Percentiles rank a stretch among this genome's conserved stretches.
Conservation (phyloP, 1,139 yeast species). For the Protomyces inundatus region DNA sequence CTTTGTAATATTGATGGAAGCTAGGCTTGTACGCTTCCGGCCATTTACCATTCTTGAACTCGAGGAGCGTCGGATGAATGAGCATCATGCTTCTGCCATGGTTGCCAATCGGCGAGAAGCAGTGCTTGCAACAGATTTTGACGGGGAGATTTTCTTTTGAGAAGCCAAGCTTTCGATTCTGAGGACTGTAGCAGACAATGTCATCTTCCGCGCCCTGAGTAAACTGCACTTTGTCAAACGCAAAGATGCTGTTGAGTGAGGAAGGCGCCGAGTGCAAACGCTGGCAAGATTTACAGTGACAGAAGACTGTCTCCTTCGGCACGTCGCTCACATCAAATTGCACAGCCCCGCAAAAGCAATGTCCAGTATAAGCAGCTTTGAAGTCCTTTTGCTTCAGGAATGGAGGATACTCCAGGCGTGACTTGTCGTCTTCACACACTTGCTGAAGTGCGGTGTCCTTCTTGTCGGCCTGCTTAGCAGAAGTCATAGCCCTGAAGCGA, state of each 20-base stretch:
- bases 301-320: constrained; percentile 3
- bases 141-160: neutral
- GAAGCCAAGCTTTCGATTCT: constrained; percentile 11
- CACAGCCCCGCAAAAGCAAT: constrained; percentile 19
- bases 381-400: constrained; percentile 2
- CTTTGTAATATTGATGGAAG: constrained; percentile 21
- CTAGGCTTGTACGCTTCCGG: constrained; percentile 16
- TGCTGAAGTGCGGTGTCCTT: neutral
- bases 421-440: neutral
- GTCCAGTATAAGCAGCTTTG: constrained; percentile 4
- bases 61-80: neutral
- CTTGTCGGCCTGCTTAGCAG: neutral
- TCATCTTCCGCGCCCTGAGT: constrained; percentile 3
- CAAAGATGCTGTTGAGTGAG: constrained; percentile 11
- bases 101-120: constrained; percentile 15
- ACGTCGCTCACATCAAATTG: constrained; percentile 4
- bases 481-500: neutral
- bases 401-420: constrained; percentile 8
- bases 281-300: constrained; percentile 24
- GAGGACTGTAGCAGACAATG: constrained; percentile 19
- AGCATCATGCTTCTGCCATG: constrained; percentile 25
- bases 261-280: constrained; percentile 21
- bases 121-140: constrained; percentile 8
- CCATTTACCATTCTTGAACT: constrained; percentile 3
- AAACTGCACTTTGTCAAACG: constrained; percentile 5